Conservation (phyloP, 345 rosid species). For the Linum trigynum region DNA sequence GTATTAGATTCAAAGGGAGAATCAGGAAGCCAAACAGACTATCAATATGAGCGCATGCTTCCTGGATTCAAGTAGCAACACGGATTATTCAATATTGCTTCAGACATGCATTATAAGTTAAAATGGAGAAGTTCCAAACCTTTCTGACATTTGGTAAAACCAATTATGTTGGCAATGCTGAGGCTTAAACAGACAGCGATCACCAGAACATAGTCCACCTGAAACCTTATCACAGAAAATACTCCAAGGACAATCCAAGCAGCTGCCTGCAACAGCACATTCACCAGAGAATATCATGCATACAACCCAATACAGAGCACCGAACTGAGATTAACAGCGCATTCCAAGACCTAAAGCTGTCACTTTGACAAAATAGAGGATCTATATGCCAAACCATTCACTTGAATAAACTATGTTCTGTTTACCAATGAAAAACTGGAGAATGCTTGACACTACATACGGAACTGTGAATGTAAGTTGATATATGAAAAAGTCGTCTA, state of each 20-base stretch:
- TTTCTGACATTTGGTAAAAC: conserved; percentile 8
- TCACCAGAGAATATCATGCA: background rate
- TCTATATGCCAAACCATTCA: background rate
- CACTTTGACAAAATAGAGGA: background rate
- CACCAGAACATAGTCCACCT: conserved; percentile 9
- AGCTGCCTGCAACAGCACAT: background rate
- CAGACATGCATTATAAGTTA: background rate
- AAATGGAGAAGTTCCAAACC: conserved; percentile 1
- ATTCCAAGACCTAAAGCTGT: background rate
- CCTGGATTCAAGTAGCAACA: background rate
- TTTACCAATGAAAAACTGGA: background rate
- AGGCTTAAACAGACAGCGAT: conserved; percentile 8
- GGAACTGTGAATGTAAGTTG: background rate
- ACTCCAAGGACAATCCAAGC: conserved; percentile 7
- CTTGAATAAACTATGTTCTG: background rate
- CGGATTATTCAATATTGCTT: background rate
- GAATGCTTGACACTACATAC: background rate
- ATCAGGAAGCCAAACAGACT: background rate
- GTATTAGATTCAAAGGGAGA: background rate
- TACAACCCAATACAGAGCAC: background rate
- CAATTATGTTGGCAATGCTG: conserved; percentile 10
- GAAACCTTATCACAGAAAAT: conserved; percentile 8
- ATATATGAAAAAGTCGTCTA: background rate
- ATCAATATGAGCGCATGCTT: background rate
- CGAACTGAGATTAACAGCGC: background rate